Base-by-base conservation (phyloP, 2,329 filamentous ascomycete genomes). In the Apiospora saccharicola region DNA sequence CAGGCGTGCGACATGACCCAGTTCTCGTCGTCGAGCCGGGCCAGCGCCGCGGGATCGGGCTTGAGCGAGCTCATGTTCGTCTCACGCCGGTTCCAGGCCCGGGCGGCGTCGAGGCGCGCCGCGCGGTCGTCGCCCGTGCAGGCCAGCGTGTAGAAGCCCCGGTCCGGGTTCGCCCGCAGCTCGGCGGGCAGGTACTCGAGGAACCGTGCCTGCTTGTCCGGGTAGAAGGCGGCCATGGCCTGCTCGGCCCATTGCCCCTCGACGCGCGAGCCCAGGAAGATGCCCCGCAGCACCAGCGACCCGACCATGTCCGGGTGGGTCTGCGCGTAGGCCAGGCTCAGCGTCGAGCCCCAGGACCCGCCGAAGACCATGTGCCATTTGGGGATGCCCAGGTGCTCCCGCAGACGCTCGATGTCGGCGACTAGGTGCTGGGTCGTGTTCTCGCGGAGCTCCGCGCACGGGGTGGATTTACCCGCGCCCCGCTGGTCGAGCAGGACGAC, bases 341-440 rank as follows among this genome's bases (percentile, higher is more conserved):
- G 79, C 0, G 84, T 85, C 1, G 82, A 83, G 30, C 84, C 84
- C 84, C 84, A 86, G 2, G 83, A 85, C 7, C 84, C 83, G 49
- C 85, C 85, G 71, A 85, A 86, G 12, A 86, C 80, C 37, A 80
- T 72, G 19, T 81, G 78, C 85, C 84, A 85, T 76, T 84, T 84
- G 10, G 76, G 53, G 30, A 86, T 82, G 0, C 77, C 70, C 12
- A 86, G 77, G 70, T 84, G 81, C 16, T 78, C 72, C 41, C 85
- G 80, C 1, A 86, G 75, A 0, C 77, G 74, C 71, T 86, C 84
- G 71, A 86, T 82, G 71, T 86, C 84, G 7, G 78, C 73, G 4
- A 86, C 79, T 0, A 86, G 78, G 70, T 81, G 75, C 77, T 80
- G 81, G 1, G 84, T 85, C 0, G 82, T 85, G 77, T 86, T 86